A percentile compares a stretch with the other conserved stretches of the same genome.
These are phyloP conservation scores for Phytophthora boehmeriae DNA, from an alignment of 352 stramenopile species.

Conservation along the genomic window DNA sequence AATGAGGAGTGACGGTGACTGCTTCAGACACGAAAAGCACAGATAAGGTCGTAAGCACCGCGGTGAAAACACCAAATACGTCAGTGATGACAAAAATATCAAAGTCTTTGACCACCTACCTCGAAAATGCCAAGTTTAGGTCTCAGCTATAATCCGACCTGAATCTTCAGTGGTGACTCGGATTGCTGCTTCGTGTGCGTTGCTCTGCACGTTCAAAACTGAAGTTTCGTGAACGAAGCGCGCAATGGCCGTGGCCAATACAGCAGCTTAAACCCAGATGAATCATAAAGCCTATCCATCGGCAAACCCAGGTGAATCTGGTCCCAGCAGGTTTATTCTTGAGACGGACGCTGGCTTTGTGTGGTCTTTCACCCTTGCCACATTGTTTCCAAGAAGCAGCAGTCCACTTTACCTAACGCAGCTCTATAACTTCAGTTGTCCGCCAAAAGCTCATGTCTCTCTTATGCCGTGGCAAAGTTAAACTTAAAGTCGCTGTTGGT, in stretches of 20 bases:
- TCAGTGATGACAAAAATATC: too few relatives aligned
- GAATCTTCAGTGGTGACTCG: background rate
- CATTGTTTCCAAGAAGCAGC: background rate
- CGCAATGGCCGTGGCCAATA: background rate
- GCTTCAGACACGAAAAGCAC: background rate
- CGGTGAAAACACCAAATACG: too few relatives aligned
- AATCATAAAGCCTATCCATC: too few relatives aligned
- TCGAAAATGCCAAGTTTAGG: too few relatives aligned
- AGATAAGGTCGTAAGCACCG: too few relatives aligned
- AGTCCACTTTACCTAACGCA: background rate
- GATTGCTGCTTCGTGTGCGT: background rate
- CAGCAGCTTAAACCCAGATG: too few relatives aligned
- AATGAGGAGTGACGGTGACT: background rate
- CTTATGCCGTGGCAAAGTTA: slow-evolving; percentile 36
- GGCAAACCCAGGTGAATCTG: too few relatives aligned
- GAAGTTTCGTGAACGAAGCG: background rate
- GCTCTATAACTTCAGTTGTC: background rate
- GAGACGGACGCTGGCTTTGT: too few relatives aligned
- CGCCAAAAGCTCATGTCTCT: background rate
- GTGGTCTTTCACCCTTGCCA: too few relatives aligned
- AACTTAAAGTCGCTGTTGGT: slow-evolving; percentile 34
- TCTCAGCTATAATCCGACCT: too few relatives aligned
- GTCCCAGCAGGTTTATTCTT: too few relatives aligned
- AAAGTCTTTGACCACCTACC: too few relatives aligned
- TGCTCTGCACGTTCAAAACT: background rate